phyloP scores from a whole-genome alignment of 176 grass and related monocot species.

The Bonia amplexicaulis region DNA sequence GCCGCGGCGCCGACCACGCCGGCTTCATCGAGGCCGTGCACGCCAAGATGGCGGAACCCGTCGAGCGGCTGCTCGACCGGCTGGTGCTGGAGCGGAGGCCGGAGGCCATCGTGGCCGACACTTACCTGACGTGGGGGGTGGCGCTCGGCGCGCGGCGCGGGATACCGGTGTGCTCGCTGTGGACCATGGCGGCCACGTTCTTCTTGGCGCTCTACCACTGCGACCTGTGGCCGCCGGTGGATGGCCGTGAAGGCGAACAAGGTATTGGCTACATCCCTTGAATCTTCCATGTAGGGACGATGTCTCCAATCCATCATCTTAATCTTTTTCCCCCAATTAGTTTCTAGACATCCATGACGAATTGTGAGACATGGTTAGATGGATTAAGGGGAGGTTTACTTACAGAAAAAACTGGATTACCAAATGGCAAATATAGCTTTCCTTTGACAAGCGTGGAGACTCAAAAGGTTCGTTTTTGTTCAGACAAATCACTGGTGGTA shows the following conservation, averaged over 20 bases:
- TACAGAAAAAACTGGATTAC: no score
- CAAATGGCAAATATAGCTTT: no score
- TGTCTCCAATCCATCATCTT: not conserved
- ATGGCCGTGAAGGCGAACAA: not conserved
- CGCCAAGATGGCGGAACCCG: slow-evolving; percentile 37
- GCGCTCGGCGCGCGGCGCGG: slow-evolving; percentile 29
- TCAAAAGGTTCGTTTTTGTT: no score
- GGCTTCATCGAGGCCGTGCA: slow-evolving; percentile 55
- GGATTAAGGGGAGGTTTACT: not conserved
- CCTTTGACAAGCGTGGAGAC: not conserved
- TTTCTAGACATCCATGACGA: not conserved
- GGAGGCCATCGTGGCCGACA: slow-evolving; percentile 44
- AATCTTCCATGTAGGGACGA: not conserved
- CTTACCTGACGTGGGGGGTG: slow-evolving; percentile 48
- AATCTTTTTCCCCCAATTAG: not conserved
- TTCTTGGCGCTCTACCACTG: slow-evolving; percentile 43
- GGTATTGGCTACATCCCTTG: slow-evolving; percentile 22
- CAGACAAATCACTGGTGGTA: no score
- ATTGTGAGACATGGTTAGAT: not conserved
- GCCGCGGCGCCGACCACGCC: slow-evolving; percentile 41
- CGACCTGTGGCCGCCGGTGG: slow-evolving; percentile 27
- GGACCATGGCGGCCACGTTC: slow-evolving; percentile 46
- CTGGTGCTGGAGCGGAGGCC: slow-evolving; percentile 19
- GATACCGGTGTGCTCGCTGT: slow-evolving; percentile 59
- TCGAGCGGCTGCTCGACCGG: slow-evolving; percentile 46